Evolutionary conservation across 129 eudicot species (phyloP).

Genomic region (Logfia minima): DNA sequence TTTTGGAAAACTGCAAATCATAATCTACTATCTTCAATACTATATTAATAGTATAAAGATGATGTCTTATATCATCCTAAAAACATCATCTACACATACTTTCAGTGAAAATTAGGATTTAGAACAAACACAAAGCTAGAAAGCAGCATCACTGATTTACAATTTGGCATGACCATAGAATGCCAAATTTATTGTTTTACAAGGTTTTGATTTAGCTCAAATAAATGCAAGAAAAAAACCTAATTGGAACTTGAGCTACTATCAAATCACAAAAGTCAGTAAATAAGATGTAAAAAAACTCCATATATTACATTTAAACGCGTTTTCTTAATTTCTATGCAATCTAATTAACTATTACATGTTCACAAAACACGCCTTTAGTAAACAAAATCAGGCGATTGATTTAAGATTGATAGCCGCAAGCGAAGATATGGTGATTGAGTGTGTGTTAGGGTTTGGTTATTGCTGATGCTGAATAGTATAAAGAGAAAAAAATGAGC

Average conservation of each 20-base stretch:
- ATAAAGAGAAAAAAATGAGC: background rate
- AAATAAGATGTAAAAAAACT: background rate
- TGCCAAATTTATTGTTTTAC: too few relatives aligned
- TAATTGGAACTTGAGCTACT: background rate
- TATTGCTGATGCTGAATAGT: background rate
- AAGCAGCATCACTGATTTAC: background rate
- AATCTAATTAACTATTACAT: too few relatives aligned
- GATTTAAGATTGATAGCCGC: background rate
- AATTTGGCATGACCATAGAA: background rate
- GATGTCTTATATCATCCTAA: background rate
- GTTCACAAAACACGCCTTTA: background rate
- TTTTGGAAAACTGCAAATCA: constrained; percentile 30
- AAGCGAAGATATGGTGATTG: constrained; percentile 18
- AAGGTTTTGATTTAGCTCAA: too few relatives aligned
- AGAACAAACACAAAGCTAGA: background rate
- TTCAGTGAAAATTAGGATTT: too few relatives aligned
- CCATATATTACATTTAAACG: too few relatives aligned
- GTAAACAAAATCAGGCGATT: background rate
- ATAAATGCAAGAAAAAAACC: too few relatives aligned
- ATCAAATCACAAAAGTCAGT: background rate
- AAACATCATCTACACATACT: background rate
- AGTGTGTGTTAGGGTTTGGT: constrained; percentile 33
- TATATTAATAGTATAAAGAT: background rate
- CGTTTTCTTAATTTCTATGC: too few relatives aligned
- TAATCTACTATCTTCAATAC: constrained; percentile 21